These are phyloP conservation scores for Thielaviopsis euricoi DNA, from an alignment of 2,329 filamentous ascomycete genomes.

Conservation along the genomic window DNA sequence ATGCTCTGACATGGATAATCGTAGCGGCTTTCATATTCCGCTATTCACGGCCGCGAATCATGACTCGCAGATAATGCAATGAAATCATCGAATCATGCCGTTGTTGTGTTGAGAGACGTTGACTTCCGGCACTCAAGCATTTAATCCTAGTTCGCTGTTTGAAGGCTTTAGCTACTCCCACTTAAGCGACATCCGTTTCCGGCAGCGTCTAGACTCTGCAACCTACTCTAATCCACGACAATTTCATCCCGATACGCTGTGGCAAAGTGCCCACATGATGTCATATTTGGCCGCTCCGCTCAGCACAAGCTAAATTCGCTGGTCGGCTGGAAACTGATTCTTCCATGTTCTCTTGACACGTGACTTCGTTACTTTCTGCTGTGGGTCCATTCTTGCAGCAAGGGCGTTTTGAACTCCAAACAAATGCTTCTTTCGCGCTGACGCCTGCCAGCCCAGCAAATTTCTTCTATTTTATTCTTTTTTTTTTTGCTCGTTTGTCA, in stretches of 20 bases:
- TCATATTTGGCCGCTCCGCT: background rate
- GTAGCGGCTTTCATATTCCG: background rate
- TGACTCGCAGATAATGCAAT: background rate
- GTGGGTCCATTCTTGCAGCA: slow-evolving; percentile 1
- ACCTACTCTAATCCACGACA: background rate
- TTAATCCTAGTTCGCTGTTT: background rate
- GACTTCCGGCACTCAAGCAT: background rate
- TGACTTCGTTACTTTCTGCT: slow-evolving; percentile 1
- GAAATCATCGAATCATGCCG: background rate
- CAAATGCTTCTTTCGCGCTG: slow-evolving; percentile 11
- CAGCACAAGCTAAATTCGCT: background rate
- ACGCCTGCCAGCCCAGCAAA: slow-evolving; percentile 12
- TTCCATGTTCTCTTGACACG: slow-evolving; percentile 2
- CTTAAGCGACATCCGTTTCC: background rate
- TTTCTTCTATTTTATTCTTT: background rate
- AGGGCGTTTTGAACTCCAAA: background rate
- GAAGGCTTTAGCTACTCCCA: background rate
- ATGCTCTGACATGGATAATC: background rate
- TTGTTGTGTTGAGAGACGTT: background rate
- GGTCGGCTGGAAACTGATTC: background rate
- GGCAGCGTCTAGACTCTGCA: no score
- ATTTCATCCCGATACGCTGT: background rate
- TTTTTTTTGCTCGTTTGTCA: background rate
- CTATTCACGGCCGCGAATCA: background rate
- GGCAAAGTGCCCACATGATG: background rate